These are phyloP conservation scores for Leccinum pellstonianum DNA, from an alignment of 768 basidiomycete species.

Conservation along the genomic window DNA sequence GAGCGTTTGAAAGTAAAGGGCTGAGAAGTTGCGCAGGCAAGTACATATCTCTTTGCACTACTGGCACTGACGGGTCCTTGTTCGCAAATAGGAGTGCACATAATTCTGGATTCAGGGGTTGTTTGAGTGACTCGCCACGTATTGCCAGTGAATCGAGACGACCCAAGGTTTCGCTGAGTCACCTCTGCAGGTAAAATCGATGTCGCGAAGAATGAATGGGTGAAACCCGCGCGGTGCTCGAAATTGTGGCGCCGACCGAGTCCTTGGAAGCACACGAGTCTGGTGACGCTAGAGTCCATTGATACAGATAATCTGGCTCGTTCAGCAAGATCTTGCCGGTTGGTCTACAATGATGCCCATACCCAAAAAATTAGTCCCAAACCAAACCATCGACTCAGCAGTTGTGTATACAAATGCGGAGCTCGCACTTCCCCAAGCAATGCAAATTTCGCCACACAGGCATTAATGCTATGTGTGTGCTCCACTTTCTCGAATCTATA, in stretches of 20 bases:
- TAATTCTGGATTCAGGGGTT: neutral
- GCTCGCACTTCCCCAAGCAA: too few species aligned
- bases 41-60: neutral
- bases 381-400: too few species aligned
- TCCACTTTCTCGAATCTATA: too few species aligned
- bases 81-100: neutral
- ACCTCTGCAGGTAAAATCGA: neutral
- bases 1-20: neutral
- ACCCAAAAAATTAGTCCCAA: too few species aligned
- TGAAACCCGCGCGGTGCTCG: neutral
- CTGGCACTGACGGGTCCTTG: neutral
- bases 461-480: too few species aligned
- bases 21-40: slow-evolving; percentile 5
- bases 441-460: too few species aligned
- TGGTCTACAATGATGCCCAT: too few species aligned
- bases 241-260: neutral
- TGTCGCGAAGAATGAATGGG: neutral
- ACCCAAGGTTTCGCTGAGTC: neutral
- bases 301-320: too few species aligned
- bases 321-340: too few species aligned
- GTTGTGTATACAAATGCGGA: too few species aligned
- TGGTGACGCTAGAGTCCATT: too few species aligned
- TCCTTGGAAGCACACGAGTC: too few species aligned
- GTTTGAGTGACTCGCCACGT: neutral
- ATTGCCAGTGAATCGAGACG: neutral